phyloP scores from a whole-genome alignment of 352 stramenopile genomes.

The Phytophthora sp. region DNA sequence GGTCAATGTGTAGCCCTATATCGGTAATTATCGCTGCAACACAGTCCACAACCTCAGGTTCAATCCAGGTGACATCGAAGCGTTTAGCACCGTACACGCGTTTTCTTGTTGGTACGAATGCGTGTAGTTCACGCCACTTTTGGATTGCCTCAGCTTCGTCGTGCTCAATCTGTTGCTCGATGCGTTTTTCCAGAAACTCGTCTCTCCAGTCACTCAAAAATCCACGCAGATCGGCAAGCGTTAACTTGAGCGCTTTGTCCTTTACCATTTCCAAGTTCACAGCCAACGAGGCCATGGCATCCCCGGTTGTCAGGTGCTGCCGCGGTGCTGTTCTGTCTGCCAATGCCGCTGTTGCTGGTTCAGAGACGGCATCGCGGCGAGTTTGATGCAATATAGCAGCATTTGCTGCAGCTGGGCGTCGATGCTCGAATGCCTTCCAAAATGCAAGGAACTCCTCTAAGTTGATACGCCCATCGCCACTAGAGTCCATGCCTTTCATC shows the following conservation, averaged over 20 bases:
- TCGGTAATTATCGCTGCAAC: constrained; percentile 50
- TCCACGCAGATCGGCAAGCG: constrained; percentile 49
- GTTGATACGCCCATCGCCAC: constrained; percentile 60
- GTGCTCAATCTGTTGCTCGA: constrained; percentile 38
- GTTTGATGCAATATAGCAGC: constrained; percentile 22
- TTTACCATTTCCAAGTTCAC: constrained; percentile 63
- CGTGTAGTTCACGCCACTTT: constrained; percentile 10
- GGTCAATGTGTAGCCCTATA: constrained; percentile 30
- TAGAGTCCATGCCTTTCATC: constrained; percentile 66
- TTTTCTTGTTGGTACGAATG: constrained; percentile 50
- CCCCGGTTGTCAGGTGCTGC: constrained; percentile 16
- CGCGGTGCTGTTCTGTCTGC: not conserved
- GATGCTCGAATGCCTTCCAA: constrained; percentile 65
- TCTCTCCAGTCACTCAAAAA: constrained; percentile 65
- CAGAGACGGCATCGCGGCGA: constrained; percentile 24
- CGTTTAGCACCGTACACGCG: constrained; percentile 48
- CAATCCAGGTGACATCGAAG: constrained; percentile 70
- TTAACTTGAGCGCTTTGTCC: constrained; percentile 50
- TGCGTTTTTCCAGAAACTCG: constrained; percentile 37
- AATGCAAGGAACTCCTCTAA: constrained; percentile 73
- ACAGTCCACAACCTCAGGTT: constrained; percentile 64
- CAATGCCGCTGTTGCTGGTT: not conserved
- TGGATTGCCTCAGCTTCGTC: constrained; percentile 16
- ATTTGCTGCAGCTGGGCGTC: constrained; percentile 8
- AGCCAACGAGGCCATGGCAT: constrained; percentile 39